These are phyloP conservation scores for Henckelia pumila DNA, from an alignment of 257 asterid genomes.

Conservation along the genomic window DNA sequence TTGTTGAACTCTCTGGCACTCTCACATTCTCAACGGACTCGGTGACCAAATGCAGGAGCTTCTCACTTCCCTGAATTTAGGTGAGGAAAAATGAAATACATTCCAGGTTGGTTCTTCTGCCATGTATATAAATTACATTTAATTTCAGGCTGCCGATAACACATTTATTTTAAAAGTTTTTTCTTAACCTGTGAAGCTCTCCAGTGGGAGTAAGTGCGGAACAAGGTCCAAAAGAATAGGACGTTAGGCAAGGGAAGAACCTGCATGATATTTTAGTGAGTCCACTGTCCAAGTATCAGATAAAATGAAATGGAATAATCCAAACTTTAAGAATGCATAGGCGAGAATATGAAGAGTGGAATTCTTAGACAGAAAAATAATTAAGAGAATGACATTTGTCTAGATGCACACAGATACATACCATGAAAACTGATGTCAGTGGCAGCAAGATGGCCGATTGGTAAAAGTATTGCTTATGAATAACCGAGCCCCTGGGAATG, in stretches of 20 bases:
- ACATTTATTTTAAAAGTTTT: too few relatives aligned
- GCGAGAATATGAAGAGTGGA: background rate
- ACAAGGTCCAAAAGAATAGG: constrained; percentile 91
- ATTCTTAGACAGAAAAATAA: background rate
- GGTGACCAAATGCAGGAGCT: constrained; percentile 71
- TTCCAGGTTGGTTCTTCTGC: too few relatives aligned
- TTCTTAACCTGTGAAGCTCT: constrained; percentile 83
- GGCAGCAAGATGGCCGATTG: constrained; percentile 44
- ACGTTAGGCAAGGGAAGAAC: constrained; percentile 96
- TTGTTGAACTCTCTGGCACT: constrained; percentile 24
- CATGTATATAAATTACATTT: too few relatives aligned
- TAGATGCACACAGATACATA: constrained; percentile 23
- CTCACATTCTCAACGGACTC: constrained; percentile 40
- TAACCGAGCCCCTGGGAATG: constrained; percentile 65
- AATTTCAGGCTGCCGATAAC: background rate
- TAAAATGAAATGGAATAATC: background rate
- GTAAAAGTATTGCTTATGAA: constrained; percentile 83
- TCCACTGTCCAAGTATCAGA: constrained; percentile 5
- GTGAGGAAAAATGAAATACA: background rate
- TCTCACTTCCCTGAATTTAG: constrained; percentile 77
- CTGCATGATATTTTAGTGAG: constrained; percentile 36
- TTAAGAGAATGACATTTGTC: too few relatives aligned
- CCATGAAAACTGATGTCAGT: background rate
- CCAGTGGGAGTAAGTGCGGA: constrained; percentile 97
- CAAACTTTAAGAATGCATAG: background rate